Base-by-base conservation (phyloP, 176 grass and related monocot species). In the Musa beccarii region DNA sequence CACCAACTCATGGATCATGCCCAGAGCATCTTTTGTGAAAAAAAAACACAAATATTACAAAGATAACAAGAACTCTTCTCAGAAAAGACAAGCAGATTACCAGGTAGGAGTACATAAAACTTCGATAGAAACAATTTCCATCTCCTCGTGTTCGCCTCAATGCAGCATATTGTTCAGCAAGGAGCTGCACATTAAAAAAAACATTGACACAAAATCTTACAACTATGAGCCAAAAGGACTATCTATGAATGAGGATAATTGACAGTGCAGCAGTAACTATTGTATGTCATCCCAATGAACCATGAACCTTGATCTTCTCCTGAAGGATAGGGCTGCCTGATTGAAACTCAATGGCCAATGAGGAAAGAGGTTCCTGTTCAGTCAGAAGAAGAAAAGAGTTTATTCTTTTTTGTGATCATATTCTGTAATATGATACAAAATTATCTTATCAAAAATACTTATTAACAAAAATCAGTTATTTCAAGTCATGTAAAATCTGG, bases 31-130 rank as follows among this genome's bases (percentile, higher is more conserved):
- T 14, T 16, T 68, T 68, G 11, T 61, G 25, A 56, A n/a, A 7
- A 11, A 53, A n/a, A 3, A 12, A 29, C 10, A 74, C 21, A 57
- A 20, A 15, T 53, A 16, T 56, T 56, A 15, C 14, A 28, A 55
- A 29, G 5, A 16, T 13, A 56, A 53, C 19, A 2, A 43, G 7
- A 29, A 34, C 57, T 62, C 20, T 62, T 68, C 1, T 68, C 11
- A 43, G 15, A 12, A 68, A 49, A 43, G 57, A 56, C 2, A 8
- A 57, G 71, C 51, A 54, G 62, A 63, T 63, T 89, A 99, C 96
- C 83, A 99, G 75, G 84, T 99, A 99, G 55, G 96, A 99, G 80
- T 94, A 99, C 96, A 99, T 99, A 86, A 99, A 99, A 80, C 96
- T 77, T 84, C 96, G 91, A 83, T 89, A 99, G 79, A 99, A 99